Percentiles rank a stretch among this genome's conserved stretches.
These are phyloP conservation scores for Microdochium trichocladiopsis DNA, from an alignment of 2,329 filamentous ascomycete genomes.

Conservation along the genomic window DNA sequence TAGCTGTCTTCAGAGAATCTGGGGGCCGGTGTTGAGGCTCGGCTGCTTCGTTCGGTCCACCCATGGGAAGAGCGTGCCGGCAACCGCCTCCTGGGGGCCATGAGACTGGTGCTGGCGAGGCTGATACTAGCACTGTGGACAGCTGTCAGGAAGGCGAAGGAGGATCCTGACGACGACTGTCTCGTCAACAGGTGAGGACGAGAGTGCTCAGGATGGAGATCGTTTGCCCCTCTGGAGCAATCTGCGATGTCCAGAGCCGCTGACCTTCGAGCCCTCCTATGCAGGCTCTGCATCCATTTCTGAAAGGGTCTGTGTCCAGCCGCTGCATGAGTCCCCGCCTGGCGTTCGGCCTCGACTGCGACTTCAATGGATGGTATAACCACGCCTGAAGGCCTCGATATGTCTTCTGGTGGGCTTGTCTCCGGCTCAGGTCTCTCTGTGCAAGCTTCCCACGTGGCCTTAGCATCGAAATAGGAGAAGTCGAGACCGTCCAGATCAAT, in stretches of 20 bases:
- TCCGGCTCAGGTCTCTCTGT: constrained; percentile 33
- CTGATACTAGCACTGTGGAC: constrained; percentile 79
- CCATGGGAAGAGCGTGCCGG: constrained; percentile 38
- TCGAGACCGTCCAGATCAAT: constrained; percentile 23
- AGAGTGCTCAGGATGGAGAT: not conserved
- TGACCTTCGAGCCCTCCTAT: constrained; percentile 45
- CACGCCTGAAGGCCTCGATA: constrained; percentile 5
- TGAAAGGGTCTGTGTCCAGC: constrained; percentile 53
- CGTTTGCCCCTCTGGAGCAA: not conserved
- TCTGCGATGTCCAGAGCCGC: not conserved
- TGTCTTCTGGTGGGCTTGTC: not conserved
- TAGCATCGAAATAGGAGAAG: constrained; percentile 19
- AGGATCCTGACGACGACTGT: constrained; percentile 64
- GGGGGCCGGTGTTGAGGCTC: constrained; percentile 50
- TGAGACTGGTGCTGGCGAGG: constrained; percentile 59
- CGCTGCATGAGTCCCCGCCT: not conserved
- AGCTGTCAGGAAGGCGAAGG: constrained; percentile 71
- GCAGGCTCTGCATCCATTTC: constrained; percentile 67
- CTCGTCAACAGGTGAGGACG: constrained; percentile 10
- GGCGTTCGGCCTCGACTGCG: not conserved
- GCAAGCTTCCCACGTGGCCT: constrained; percentile 27
- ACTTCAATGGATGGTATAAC: constrained; percentile 19
- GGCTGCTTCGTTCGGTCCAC: constrained; percentile 55
- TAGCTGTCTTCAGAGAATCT: constrained; percentile 62
- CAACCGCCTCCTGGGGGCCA: not conserved